Evolutionary conservation across 164 flowering plant species (phyloP), one percentile per base, ranked within the genome.

Genomic region (Tetracentron sinense): DNA sequence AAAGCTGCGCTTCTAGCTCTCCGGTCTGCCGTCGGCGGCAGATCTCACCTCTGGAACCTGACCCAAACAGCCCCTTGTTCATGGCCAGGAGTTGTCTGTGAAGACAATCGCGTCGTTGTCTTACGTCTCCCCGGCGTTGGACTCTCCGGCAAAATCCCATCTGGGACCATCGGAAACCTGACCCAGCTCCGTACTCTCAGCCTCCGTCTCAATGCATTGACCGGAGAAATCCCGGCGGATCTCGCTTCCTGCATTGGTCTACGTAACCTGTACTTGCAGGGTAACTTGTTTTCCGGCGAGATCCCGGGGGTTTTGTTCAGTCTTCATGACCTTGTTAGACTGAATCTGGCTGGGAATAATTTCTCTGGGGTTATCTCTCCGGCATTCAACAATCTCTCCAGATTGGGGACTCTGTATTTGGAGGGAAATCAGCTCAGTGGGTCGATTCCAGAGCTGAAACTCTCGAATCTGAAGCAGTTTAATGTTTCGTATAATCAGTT

Each of bases 31-130:
- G 86, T 92, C 17, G 82, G 87, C 26, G 92, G 92, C 35, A 76
- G 85, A 6, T 78, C 83, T 1, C 62, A 81, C 16, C 69, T 72
- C 28, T 92, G 98, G 98, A 82, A 85, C 61, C 42, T 26, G 15
- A 61, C 77, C 42, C 27, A 33, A 4, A 4, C 53, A 0, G 46
- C 56, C 35, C 83, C 85, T 0, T 92, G 96, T 65, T 10, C 16
- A 0, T 92, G 96, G 96, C 56, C 68, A 11, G 96, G 96, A 0
- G 83, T 92, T 1, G 0, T 0, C 0, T 92, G 97, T 72, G 75
- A 79, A 51, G 27, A 52, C 31, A 64, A 68, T 54, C 76, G 80
- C 23, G 91, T 92, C 38, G 48, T 70, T 5, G 80, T 7, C 21
- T 78, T 92, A 29, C 86, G 82, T 22, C 84, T 92, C 19, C 98